Base-by-base conservation (phyloP, 2,329 filamentous ascomycete genomes). In the Diaporthe batatas region DNA sequence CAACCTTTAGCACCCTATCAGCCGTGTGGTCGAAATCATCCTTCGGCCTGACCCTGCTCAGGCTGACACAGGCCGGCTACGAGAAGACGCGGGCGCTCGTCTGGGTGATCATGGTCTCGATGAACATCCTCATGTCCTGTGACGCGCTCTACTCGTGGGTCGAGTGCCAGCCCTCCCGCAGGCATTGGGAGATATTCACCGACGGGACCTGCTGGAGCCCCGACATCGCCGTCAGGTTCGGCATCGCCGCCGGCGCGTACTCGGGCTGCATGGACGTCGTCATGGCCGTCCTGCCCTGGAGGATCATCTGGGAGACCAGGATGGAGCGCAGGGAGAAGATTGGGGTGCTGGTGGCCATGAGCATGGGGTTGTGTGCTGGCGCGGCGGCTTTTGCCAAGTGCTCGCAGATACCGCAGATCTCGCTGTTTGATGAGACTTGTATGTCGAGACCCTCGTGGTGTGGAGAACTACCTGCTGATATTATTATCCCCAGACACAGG, bases 21-120 rank as follows among this genome's bases (percentile, higher is more conserved):
- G 77, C 80, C 12, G 77, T 79, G 2, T 75, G 76, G 71, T 80
- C 80, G 73, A 84, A 83, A 75, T 82, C 80, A 1, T 82, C 82
- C 0, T 82, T 83, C 69, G 81, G 79, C 18, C 72, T 82, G 11
- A 82, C 80, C 2, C 75, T 83, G 54, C 77, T 83, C 36, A 79
- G 81, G 1, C 77, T 82, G 23, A 77, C 77, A 36, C 59, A 65
- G 23, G 59, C 49, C 42, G 59, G 59, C 21, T 74, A 72, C 58
- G 74, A 77, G 12, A 76, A 78, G 75, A 70, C 77, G 10, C 77
- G 75, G 44, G 59, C 25, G 3, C 18, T 77, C 23, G 68, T 82
- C 47, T 82, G 80, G 81, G 77, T 77, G 51, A 76, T 80, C n/a
- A 79, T 83, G 49, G 29, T 80, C 5, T 79, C 78, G 12, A 75